Conservation (phyloP, 495 filamentous ascomycete genomes). For the Baudoinia panamericana region DNA sequence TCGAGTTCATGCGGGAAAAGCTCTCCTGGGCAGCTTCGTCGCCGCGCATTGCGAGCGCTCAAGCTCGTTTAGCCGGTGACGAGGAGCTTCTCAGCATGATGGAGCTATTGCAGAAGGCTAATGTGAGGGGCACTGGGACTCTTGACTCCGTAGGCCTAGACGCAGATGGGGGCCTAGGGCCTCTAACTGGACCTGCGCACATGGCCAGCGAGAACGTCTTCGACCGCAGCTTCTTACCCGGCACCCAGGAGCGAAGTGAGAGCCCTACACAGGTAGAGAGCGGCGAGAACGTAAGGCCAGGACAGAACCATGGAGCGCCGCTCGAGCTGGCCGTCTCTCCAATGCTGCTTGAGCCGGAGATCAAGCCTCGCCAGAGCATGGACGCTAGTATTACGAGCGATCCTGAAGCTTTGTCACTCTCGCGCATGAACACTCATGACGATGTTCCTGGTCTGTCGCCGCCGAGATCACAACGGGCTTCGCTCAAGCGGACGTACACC, state of each 20-base stretch:
- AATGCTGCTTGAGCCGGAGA: neutral
- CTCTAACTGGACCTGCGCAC: constrained; percentile 64
- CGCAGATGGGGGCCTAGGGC: constrained; percentile 25
- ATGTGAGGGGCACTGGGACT: constrained; percentile 49
- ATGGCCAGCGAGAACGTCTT: constrained; percentile 62
- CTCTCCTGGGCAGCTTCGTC: constrained; percentile 63
- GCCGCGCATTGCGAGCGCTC: constrained; percentile 58
- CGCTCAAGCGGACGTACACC: constrained; percentile 77
- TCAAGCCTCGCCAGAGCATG: neutral
- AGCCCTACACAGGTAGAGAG: constrained; percentile 35
- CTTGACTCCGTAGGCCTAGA: constrained; percentile 22
- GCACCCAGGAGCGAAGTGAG: constrained; percentile 11
- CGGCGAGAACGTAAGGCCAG: neutral
- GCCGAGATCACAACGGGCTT: constrained; percentile 44
- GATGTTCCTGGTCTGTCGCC: constrained; percentile 7
- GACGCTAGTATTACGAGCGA: neutral
- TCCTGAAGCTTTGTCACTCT: constrained; percentile 2
- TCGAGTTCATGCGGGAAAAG: constrained; percentile 95
- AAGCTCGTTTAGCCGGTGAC: constrained; percentile 70
- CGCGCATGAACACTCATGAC: constrained; percentile 4
- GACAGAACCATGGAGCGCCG: neutral
- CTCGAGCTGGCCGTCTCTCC: too few species aligned
- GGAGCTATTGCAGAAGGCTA: constrained; percentile 68
- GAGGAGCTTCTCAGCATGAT: constrained; percentile 82
- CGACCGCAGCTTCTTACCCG: constrained; percentile 51